Evolutionary conservation across 345 rosid genomes (phyloP).

Genomic region (Citrus inodora): DNA sequence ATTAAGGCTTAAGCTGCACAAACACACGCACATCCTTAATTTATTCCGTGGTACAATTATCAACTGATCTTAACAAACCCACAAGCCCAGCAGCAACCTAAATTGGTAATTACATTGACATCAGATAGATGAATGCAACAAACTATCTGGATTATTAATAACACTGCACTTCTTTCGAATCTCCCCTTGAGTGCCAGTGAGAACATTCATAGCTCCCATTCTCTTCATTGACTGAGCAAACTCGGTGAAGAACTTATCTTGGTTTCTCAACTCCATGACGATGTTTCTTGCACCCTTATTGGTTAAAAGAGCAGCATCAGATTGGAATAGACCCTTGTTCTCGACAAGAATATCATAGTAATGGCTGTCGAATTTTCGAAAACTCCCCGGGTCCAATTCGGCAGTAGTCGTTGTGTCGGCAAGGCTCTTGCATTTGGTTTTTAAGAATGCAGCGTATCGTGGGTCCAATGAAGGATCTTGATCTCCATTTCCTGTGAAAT

Average conservation of each 20-base stretch:
- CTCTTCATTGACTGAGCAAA: conserved; percentile 58
- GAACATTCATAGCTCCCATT: conserved; percentile 49
- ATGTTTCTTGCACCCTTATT: conserved; percentile 22
- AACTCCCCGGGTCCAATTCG: conserved; percentile 58
- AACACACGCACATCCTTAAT: too few relatives aligned
- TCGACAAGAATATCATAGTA: conserved; percentile 39
- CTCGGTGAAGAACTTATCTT: conserved; percentile 35
- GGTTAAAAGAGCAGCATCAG: conserved; percentile 57
- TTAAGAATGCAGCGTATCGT: conserved; percentile 33
- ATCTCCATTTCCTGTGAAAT: conserved; percentile 61
- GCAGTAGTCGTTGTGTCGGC: conserved; percentile 29
- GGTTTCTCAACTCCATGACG: conserved; percentile 9
- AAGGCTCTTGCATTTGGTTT: conserved; percentile 36
- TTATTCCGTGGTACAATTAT: not conserved
- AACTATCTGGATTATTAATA: conserved; percentile 20
- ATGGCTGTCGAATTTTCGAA: conserved; percentile 35
- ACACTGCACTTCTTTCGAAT: conserved; percentile 49
- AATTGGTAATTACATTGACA: not conserved
- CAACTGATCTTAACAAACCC: not conserved
- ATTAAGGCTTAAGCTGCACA: too few relatives aligned
- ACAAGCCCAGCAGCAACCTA: not conserved
- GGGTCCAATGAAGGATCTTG: conserved; percentile 54
- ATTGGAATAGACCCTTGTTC: conserved; percentile 54
- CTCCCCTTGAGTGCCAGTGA: conserved; percentile 41
- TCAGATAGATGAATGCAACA: not conserved